Evolutionary conservation across 768 basidiomycete species (phyloP).

Genomic region (Cantharellus anzutake): DNA sequence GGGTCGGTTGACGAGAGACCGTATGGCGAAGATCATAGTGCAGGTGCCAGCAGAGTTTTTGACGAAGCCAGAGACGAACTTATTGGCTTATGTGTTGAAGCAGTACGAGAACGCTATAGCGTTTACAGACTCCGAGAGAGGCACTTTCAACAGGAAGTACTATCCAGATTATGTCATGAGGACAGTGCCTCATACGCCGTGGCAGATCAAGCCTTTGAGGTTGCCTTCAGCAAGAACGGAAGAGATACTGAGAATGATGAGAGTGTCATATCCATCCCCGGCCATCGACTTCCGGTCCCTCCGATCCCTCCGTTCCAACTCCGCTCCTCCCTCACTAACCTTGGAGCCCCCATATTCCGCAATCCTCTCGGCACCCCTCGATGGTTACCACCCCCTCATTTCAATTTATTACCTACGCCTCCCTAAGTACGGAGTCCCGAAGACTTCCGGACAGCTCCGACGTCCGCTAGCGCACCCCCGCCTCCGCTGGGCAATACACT

Average conservation of each 20-base stretch:
- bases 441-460: too few species aligned
- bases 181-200: not conserved
- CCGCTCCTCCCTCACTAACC: too few species aligned
- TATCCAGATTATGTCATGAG: not conserved
- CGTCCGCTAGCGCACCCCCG: too few species aligned
- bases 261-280: too few species aligned
- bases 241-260: not conserved
- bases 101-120: constrained; percentile 10
- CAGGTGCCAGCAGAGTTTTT: not conserved
- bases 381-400: too few species aligned
- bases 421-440: too few species aligned
- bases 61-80: not conserved
- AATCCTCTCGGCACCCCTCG: too few species aligned
- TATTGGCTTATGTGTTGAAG: not conserved
- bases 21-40: not conserved
- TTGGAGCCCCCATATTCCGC: too few species aligned
- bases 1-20: not conserved
- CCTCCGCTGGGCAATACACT: too few species aligned
- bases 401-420: too few species aligned
- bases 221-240: constrained; percentile 3
- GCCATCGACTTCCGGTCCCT: too few species aligned
- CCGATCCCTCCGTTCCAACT: too few species aligned
- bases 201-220: not conserved
- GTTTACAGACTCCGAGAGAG: constrained; percentile 12
- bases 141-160: constrained; percentile 8